Evolutionary conservation across 176 grass and related monocot genomes (phyloP).

Genomic region (Oryza officinalis): DNA sequence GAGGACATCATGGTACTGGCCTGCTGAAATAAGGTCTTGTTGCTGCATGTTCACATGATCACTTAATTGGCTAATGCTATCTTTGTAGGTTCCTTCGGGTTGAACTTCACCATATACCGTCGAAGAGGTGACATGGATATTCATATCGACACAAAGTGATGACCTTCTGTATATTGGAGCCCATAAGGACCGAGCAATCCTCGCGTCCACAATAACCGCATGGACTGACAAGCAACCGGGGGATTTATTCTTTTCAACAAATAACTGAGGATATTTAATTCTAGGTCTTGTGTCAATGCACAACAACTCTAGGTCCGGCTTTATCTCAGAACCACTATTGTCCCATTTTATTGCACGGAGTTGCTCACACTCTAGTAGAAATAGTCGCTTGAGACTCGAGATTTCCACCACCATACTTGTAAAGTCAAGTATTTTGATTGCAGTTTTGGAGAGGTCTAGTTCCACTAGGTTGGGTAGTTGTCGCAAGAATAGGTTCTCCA

Average conservation of each 20-base stretch:
- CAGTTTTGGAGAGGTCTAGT: background rate
- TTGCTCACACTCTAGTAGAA: background rate
- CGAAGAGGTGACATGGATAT: background rate
- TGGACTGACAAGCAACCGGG: background rate
- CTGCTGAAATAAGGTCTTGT: fast-evolving
- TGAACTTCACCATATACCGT: background rate
- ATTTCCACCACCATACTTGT: background rate
- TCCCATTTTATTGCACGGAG: background rate
- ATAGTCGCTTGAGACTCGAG: background rate
- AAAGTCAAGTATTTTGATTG: slow-evolving; percentile 19
- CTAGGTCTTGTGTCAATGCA: slow-evolving; percentile 9
- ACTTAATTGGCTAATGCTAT: background rate
- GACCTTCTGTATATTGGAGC: fast-evolving
- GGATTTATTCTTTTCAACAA: background rate
- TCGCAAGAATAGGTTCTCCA: background rate
- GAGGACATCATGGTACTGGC: background rate
- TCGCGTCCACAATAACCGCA: background rate
- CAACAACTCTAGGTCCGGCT: background rate
- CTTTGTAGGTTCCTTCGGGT: background rate
- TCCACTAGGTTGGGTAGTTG: background rate
- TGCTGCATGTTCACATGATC: background rate
- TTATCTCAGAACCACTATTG: fast-evolving
- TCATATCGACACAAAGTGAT: background rate
- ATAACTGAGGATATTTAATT: background rate
- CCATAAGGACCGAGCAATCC: background rate